Evolutionary conservation across 768 basidiomycete genomes (phyloP).

Genomic region (Termitomyces sp.): DNA sequence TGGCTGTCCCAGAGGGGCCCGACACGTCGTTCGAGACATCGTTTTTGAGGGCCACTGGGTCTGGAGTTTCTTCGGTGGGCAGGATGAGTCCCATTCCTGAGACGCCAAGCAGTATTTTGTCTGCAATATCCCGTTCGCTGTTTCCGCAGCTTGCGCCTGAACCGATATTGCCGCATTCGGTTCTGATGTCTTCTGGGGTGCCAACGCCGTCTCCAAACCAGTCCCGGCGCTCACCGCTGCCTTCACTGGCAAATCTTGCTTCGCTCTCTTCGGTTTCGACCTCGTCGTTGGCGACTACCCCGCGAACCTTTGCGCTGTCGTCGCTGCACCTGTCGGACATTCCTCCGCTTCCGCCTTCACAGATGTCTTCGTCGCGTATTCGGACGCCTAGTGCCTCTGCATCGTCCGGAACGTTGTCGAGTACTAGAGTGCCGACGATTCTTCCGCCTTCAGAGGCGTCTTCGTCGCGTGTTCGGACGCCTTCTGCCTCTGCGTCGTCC

Average conservation of each 20-base stretch:
- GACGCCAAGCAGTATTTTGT: constrained; percentile 24
- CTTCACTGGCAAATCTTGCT: constrained; percentile 2
- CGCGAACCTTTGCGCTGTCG: constrained; percentile 5
- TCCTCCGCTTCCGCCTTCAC: background rate
- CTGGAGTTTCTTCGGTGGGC: constrained; percentile 36
- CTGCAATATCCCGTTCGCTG: constrained; percentile 24
- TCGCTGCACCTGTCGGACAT: background rate
- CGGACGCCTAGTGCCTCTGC: background rate
- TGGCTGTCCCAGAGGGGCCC: constrained; percentile 50
- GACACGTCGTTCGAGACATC: constrained; percentile 75
- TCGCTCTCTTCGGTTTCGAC: constrained; percentile 1
- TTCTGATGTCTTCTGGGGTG: constrained; percentile 22
- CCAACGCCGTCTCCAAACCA: constrained; percentile 28
- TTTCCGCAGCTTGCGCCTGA: constrained; percentile 33
- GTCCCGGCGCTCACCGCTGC: background rate
- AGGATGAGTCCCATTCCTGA: constrained; percentile 40
- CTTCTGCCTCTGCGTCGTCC: constrained; percentile 25
- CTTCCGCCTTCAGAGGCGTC: constrained; percentile 5
- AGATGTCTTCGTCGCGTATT: constrained; percentile 3
- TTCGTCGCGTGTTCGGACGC: constrained; percentile 5
- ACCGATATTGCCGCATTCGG: constrained; percentile 28
- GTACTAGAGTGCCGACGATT: too few relatives aligned
- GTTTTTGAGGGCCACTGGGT: constrained; percentile 57
- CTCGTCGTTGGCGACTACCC: constrained; percentile 8
- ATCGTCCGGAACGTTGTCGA: too few relatives aligned